Conservation (phyloP, 2,329 filamentous ascomycete species). For the Fusarium citri region DNA sequence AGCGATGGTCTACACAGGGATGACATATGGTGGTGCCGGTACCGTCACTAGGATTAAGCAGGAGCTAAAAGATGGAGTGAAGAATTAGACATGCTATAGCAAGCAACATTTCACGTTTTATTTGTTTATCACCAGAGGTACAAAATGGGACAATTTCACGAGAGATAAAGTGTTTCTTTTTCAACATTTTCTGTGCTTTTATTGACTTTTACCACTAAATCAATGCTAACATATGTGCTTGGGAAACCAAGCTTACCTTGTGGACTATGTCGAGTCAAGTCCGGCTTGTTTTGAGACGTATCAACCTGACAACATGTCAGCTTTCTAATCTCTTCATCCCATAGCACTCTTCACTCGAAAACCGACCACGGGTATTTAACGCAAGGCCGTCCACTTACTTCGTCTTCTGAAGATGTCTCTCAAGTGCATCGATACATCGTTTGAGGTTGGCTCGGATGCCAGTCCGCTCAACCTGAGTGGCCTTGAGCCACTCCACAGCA, state of each 20-base stretch:
- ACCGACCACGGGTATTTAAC: not conserved
- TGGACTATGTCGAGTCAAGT: not conserved
- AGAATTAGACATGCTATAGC: constrained; percentile 38
- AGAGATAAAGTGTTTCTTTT: not conserved
- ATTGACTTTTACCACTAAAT: not conserved
- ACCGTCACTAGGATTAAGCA: constrained; percentile 73
- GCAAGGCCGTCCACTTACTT: not conserved
- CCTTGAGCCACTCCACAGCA: not conserved
- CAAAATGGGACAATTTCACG: constrained; percentile 2
- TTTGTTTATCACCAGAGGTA: constrained; percentile 31
- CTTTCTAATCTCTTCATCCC: not conserved
- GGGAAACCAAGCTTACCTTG: not conserved
- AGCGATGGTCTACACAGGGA: constrained; percentile 88
- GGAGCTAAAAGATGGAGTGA: constrained; percentile 65
- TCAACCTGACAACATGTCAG: not conserved
- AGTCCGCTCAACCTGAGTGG: not conserved
- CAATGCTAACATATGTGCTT: not conserved
- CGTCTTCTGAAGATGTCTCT: not conserved
- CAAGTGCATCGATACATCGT: not conserved
- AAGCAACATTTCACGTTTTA: constrained; percentile 37
- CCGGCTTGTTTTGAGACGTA: not conserved
- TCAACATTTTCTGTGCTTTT: not conserved
- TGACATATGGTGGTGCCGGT: constrained; percentile 73
- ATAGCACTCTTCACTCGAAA: not conserved
- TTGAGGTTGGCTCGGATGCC: not conserved